Conservation (phyloP, 1,139 yeast genomes). For the Blastobotrys buckinghamii region DNA sequence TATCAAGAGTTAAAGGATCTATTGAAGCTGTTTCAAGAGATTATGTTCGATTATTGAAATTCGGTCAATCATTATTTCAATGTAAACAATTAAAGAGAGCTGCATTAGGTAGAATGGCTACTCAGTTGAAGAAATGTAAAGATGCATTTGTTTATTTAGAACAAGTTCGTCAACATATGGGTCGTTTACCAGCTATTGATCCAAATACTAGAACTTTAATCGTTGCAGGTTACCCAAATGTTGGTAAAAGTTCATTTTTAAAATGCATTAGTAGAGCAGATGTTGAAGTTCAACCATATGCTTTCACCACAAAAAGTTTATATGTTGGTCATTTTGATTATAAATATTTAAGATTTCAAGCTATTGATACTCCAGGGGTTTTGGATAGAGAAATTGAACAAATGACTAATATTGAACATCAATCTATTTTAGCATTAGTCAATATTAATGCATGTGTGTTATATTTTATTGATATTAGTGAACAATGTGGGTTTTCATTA, state of each 20-base stretch:
- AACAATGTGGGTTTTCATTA: slow-evolving; percentile 96
- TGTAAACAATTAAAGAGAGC: slow-evolving; percentile 98
- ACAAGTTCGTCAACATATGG: slow-evolving; percentile 98
- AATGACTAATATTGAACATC: slow-evolving; percentile 99
- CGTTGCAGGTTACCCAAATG: slow-evolving; percentile 98
- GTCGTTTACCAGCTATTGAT: slow-evolving; percentile 96
- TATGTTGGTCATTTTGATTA: slow-evolving; percentile 98
- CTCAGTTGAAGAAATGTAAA: slow-evolving; percentile 88
- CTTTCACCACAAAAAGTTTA: slow-evolving; percentile 92
- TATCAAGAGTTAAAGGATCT: slow-evolving; percentile 87
- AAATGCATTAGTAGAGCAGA: slow-evolving; percentile 94
- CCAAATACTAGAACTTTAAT: slow-evolving; percentile 96
- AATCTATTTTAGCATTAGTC: slow-evolving; percentile 96
- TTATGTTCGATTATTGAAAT: slow-evolving; percentile 85
- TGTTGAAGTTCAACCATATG: slow-evolving; percentile 98
- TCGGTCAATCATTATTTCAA: slow-evolving; percentile 96
- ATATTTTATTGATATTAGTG: slow-evolving; percentile 96
- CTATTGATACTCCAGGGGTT: slow-evolving; percentile 98
- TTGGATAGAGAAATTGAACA: slow-evolving; percentile 98
- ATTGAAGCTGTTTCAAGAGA: slow-evolving; percentile 96
- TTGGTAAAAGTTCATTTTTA: slow-evolving; percentile 95
- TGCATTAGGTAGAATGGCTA: slow-evolving; percentile 99
- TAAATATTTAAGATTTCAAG: slow-evolving; percentile 95
- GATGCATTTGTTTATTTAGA: slow-evolving; percentile 91
- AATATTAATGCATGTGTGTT: slow-evolving; percentile 94